Evolutionary conservation across 495 filamentous ascomycete genomes (phyloP), one percentile per base, ranked within the genome.

Genomic region (Venustampulla echinocandica): DNA sequence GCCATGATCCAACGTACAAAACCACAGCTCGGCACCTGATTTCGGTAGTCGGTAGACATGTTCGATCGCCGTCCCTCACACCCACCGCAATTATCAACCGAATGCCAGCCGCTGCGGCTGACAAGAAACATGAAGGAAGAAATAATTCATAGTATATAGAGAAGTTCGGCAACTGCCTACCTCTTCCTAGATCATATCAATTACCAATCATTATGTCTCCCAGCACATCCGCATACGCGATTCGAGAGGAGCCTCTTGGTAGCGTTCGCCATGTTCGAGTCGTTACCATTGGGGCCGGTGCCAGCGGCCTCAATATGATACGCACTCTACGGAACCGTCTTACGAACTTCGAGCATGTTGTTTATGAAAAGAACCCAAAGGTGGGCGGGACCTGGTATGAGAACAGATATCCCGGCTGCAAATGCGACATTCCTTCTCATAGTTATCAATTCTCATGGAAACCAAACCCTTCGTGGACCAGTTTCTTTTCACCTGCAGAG

Each of bases 341-440:
- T 21, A 10, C 37, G 7, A n/a, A 19, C 10, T 11, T 40, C 18
- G 20, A 4, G 10, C 37, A 11, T 19, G 22, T 17, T 20, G 70
- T 87, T 32, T 90, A 86, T 61, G 85, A 90, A 58, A 88, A 87
- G 70, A 90, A 89, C 51, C 58, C 59, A 1, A 82, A 83, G 42
- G 68, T 77, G 43, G 76, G 74, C 7, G 76, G 76, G 10, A 79
- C 75, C 1, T 80, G 76, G 76, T 67, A 69, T 46, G 76, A 79
- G 57, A 80, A 79, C 52, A 64, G 67, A n/a, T 79, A 79, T 41
- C 73, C 73, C 0, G 73, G 73, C 19, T 74, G 70, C 52, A 56
- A 56, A 49, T 77, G 72, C 55, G 74, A 77, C 52, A 58, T 75
- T 34, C 74, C 74, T 14, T 68, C 69, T 49, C 70, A 76, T 56